Conservation (phyloP, 441 rosid genomes). For the Pelargonium cotyledonis region DNA sequence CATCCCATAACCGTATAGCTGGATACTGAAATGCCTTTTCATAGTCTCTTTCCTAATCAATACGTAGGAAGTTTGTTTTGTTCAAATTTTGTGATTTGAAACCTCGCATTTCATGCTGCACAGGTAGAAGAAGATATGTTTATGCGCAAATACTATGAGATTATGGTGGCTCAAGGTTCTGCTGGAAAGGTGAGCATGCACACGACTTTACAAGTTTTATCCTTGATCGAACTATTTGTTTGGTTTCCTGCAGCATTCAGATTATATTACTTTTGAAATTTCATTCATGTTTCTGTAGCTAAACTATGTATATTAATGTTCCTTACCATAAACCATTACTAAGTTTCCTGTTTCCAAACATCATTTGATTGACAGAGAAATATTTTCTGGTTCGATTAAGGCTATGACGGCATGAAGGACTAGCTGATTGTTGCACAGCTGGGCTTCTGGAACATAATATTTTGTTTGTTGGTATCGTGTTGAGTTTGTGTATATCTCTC, state of each 20-base stretch:
- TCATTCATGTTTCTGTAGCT: no score
- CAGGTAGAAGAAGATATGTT: conserved; percentile 1
- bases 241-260: no score
- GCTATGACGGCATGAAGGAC: no score
- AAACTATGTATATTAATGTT: no score
- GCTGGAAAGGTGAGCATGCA: neutral
- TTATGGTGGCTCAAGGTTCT: neutral
- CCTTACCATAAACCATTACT: no score
- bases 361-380: no score
- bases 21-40: no score
- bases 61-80: neutral
- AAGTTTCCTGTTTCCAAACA: no score
- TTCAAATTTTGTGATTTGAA: neutral
- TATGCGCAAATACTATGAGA: neutral
- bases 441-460: neutral
- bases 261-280: no score
- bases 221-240: neutral
- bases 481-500: neutral
- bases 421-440: no score
- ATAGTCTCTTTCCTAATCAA: neutral
- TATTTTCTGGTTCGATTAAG: neutral
- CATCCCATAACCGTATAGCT: no score
- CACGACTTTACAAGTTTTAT: neutral
- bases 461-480: neutral
- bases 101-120: neutral